These are phyloP conservation scores for Aspergillus pseudonomiae DNA, from an alignment of 2,329 filamentous ascomycete genomes.

Conservation along the genomic window DNA sequence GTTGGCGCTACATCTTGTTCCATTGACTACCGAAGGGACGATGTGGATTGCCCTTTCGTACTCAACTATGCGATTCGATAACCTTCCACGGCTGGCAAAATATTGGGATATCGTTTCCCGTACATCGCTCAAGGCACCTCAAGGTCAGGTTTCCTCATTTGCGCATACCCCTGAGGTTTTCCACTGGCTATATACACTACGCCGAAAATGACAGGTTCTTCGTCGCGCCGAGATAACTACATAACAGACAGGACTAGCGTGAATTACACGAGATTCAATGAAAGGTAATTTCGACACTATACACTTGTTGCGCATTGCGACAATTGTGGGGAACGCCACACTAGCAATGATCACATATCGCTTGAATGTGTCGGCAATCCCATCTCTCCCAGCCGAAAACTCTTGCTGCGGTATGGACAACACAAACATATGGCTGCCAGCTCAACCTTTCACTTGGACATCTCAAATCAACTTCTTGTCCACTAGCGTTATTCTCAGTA, in stretches of 20 bases:
- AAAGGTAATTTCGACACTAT: not conserved
- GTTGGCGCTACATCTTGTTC: conserved; percentile 35
- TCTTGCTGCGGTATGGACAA: not conserved
- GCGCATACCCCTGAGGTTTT: conserved; percentile 37
- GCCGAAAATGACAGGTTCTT: conserved; percentile 23
- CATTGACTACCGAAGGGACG: conserved; percentile 30
- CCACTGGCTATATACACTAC: conserved; percentile 40
- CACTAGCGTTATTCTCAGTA: too few species aligned
- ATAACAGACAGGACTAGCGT: not conserved
- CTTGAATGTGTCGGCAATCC: not conserved
- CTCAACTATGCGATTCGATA: conserved; percentile 37
- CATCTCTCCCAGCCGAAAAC: not conserved
- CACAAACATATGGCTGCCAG: not conserved
- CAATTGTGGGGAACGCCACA: not conserved
- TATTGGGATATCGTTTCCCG: conserved; percentile 36
- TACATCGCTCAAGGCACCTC: conserved; percentile 34
- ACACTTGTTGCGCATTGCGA: not conserved
- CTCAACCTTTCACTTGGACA: too few species aligned
- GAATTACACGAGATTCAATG: not conserved
- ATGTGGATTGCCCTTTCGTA: conserved; percentile 40
- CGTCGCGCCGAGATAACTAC: not conserved
- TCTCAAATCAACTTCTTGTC: too few species aligned
- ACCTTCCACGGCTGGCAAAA: conserved; percentile 21
- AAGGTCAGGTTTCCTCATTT: conserved; percentile 31
- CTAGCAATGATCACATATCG: not conserved